These are phyloP conservation scores for Fusarium oxysporum DNA, from an alignment of 2,329 filamentous ascomycete genomes.

Conservation along the genomic window DNA sequence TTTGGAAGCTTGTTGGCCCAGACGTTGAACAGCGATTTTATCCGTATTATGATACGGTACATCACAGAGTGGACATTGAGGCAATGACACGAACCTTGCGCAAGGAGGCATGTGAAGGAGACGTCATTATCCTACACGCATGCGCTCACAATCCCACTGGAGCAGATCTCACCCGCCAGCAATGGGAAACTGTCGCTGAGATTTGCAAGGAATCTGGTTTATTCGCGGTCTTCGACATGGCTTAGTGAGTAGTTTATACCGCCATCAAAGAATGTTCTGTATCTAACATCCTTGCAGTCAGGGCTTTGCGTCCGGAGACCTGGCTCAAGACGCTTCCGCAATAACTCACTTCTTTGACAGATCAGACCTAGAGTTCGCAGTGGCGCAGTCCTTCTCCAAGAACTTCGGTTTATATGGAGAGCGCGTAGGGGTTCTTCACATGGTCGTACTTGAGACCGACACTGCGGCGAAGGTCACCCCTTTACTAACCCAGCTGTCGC, in stretches of 20 bases:
- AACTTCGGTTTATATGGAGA: not conserved
- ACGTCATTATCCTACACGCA: constrained; percentile 1
- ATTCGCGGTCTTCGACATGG: not conserved
- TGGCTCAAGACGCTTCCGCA: not conserved
- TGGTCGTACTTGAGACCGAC: not conserved
- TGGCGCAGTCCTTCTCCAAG: not conserved
- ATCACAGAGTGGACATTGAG: not conserved
- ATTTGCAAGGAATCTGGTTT: not conserved
- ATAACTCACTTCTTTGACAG: not conserved
- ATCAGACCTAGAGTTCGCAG: not conserved
- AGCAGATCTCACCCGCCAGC: not conserved
- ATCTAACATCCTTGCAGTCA: not conserved
- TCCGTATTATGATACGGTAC: not conserved
- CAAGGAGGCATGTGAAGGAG: not conserved
- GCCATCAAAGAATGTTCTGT: not conserved
- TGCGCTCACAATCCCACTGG: constrained; percentile 2
- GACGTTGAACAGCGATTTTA: not conserved
- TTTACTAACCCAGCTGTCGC: not conserved
- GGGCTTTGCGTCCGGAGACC: constrained; percentile 2
- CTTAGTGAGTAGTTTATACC: not conserved
- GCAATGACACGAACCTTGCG: not conserved
- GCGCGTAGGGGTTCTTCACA: not conserved
- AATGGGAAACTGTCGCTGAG: not conserved
- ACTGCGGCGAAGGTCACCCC: not conserved
- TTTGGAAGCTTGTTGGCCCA: not conserved